Evolutionary conservation across 306 rosid species (phyloP), one percentile per base, ranked within the genome.

Genomic region (Oxytropis ochrocephala): DNA sequence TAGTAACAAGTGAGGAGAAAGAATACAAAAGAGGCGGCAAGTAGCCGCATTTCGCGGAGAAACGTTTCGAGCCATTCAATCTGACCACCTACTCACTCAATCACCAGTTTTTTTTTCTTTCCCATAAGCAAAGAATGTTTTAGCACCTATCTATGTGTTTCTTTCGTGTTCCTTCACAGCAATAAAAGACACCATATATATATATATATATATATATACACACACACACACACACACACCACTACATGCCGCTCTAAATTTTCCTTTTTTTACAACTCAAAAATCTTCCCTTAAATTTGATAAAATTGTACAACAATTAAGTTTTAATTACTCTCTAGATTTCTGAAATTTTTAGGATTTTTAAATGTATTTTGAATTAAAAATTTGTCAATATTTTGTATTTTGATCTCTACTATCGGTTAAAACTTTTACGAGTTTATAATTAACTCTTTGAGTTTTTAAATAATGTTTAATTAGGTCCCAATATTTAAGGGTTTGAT

Each of bases 21-120:
- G 78, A 85, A 80, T 78, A 84, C 80, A 83, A 86, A 87, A 86
- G 91, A 75, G 80, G 88, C 87, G 88, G 97, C 97, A 89, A 89
- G 94, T 69, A 83, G 89, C 90, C 97, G 91, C 88, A 85, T 85
- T 91, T 80, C 30, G 85, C 91, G 96, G 91, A 69, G 83, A 85
- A 85, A 83, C 93, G 85, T 82, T 86, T 83, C 82, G 78, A 67
- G 50, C 47, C 67, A 48, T 41, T 73, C 54, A 35, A 58, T 60
- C 54, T 13, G 27, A 29, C 52, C 8, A 52, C 62, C 54, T 2
- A 21, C 24, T 21, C 24, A 24, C 29, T 24, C 24, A 24, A 3
- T 24, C 29, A 24, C 53, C 7, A 1, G 13, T 7, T 29, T 44
- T 53, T 39, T 49, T 67, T 47, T 42, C 10, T 16, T 16, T 39